Percentiles rank a stretch among this genome's conserved stretches.
Evolutionary conservation across 73 alveolate genomes (phyloP).

Genomic region (Effrenium voratum): DNA sequence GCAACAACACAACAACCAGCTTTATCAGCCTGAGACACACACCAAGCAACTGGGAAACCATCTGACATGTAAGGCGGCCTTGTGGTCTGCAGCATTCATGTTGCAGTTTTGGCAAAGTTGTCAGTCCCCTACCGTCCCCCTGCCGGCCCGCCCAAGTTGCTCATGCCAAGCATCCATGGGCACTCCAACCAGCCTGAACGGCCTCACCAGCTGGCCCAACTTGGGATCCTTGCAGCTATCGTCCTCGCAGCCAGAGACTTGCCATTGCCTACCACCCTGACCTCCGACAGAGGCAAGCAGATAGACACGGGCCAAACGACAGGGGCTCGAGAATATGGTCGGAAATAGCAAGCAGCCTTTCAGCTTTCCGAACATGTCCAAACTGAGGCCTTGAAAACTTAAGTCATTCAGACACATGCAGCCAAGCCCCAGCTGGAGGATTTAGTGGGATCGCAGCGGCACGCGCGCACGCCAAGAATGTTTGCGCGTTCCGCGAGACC

Average conservation of each 20-base stretch:
- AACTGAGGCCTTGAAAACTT: not conserved
- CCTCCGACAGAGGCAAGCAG: too few relatives aligned
- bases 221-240: conserved; percentile 55
- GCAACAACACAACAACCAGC: not conserved
- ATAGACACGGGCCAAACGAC: too few relatives aligned
- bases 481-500: too few relatives aligned
- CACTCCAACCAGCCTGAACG: conserved; percentile 52
- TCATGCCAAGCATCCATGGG: conserved; percentile 46
- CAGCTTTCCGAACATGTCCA: not conserved
- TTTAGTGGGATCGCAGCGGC: too few relatives aligned
- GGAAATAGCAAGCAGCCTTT: not conserved
- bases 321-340: too few relatives aligned
- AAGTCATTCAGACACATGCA: too few relatives aligned
- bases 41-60: too few relatives aligned
- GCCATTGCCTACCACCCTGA: not conserved
- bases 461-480: too few relatives aligned
- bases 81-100: not conserved
- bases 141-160: too few relatives aligned
- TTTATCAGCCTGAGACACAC: not conserved
- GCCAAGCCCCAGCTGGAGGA: too few relatives aligned
- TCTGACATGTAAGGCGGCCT: too few relatives aligned
- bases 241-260: not conserved
- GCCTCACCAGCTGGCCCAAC: conserved; percentile 77
- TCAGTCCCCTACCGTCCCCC: too few relatives aligned
- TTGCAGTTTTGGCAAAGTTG: not conserved